Conservation (phyloP, 352 stramenopile species). For the Paralagenidium karlingii region DNA sequence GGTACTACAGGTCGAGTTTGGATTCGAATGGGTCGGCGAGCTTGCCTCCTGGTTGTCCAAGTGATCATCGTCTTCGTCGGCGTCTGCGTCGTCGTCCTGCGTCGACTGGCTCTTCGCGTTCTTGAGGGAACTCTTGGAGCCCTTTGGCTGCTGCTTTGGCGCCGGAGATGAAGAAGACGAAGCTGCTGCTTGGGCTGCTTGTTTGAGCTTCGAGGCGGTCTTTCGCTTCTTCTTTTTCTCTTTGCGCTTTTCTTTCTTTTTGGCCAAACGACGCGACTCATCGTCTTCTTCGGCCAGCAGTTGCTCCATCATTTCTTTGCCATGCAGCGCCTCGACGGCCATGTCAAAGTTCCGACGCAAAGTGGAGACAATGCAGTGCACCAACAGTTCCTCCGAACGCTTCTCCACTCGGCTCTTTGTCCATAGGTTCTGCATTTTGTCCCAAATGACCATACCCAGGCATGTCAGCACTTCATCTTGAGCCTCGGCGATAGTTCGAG, state of each 20-base stretch:
- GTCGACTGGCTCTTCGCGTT: not conserved
- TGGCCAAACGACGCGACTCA: conserved; percentile 50
- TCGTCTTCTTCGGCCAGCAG: conserved; percentile 75
- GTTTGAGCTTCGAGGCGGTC: conserved; percentile 57
- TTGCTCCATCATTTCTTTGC: conserved; percentile 81
- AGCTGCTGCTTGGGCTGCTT: conserved; percentile 23
- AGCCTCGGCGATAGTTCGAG: conserved; percentile 70
- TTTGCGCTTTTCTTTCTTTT: conserved; percentile 83
- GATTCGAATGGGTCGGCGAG: conserved; percentile 5
- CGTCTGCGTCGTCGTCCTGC: not conserved
- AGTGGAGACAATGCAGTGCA: conserved; percentile 64
- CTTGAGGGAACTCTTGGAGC: not conserved
- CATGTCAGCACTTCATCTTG: conserved; percentile 82
- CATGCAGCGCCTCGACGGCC: conserved; percentile 69
- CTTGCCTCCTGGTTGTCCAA: conserved; percentile 8
- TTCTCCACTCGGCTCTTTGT: conserved; percentile 65
- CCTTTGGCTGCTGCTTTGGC: not conserved
- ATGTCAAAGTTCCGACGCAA: conserved; percentile 75
- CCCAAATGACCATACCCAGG: conserved; percentile 80
- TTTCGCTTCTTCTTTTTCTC: conserved; percentile 86
- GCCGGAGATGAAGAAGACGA: too few species aligned
- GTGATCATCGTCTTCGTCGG: conserved; percentile 9
- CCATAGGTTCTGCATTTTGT: conserved; percentile 80
- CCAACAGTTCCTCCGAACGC: conserved; percentile 60
- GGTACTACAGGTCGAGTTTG: not conserved